These are phyloP conservation scores for Mucuna pruriens DNA, from an alignment of 306 rosid genomes.

Conservation along the genomic window DNA sequence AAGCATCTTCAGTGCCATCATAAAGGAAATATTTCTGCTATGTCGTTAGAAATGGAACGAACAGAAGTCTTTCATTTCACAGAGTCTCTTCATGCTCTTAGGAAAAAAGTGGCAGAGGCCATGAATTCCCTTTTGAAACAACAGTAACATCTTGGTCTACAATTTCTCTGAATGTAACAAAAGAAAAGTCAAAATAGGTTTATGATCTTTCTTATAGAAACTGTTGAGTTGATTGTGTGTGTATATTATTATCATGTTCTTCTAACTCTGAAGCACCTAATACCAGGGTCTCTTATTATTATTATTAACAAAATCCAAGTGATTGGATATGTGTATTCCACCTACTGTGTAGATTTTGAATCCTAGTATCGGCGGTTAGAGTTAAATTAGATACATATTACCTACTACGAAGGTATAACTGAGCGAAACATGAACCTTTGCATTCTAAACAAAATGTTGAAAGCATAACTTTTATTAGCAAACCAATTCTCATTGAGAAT, in stretches of 20 bases:
- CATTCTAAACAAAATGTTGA: not conserved
- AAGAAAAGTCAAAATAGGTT: slow-evolving; percentile 17
- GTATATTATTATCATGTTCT: not conserved
- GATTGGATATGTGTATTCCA: not conserved
- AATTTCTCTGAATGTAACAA: not conserved
- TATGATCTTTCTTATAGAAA: not conserved
- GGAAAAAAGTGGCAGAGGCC: slow-evolving; percentile 47
- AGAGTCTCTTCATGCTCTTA: slow-evolving; percentile 45
- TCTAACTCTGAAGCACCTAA: not conserved
- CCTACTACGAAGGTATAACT: not conserved
- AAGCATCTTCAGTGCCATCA: slow-evolving; percentile 46
- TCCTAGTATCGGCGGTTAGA: not conserved
- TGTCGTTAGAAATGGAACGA: slow-evolving; percentile 53
- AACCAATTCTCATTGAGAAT: not conserved
- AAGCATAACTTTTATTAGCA: not conserved
- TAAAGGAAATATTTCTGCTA: slow-evolving; percentile 49
- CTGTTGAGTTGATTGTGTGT: not conserved
- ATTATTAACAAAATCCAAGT: not conserved
- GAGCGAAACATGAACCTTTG: not conserved
- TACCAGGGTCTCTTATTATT: not conserved
- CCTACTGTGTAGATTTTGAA: not conserved
- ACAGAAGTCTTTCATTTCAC: slow-evolving; percentile 46
- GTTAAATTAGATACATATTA: not conserved
- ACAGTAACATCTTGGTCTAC: slow-evolving; percentile 12
- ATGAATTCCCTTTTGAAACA: slow-evolving; percentile 42